Conservation (phyloP, 352 stramenopile species). For the Phytophthora idaei region DNA sequence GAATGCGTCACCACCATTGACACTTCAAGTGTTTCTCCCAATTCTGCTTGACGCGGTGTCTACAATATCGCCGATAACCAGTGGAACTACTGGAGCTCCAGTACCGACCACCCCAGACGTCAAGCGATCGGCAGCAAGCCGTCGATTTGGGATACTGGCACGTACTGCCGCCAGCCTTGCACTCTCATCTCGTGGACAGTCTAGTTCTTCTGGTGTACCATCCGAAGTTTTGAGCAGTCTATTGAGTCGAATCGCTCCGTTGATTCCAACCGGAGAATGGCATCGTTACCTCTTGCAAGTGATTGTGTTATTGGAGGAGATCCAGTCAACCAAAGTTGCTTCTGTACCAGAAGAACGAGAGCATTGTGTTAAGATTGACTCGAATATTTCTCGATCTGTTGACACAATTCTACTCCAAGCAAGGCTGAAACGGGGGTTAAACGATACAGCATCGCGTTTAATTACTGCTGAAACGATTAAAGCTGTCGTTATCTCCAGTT, state of each 20-base stretch:
- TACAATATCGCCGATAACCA: not conserved
- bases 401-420: conserved; percentile 31
- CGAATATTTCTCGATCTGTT: conserved; percentile 7
- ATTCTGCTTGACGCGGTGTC: conserved; percentile 32
- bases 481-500: not conserved
- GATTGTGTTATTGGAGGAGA: conserved; percentile 17
- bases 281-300: conserved; percentile 36
- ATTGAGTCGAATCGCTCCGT: conserved; percentile 20
- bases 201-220: conserved; percentile 4
- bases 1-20: conserved; percentile 25
- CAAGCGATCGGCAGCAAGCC: conserved; percentile 10
- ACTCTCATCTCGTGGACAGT: conserved; percentile 12
- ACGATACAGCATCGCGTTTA: not conserved
- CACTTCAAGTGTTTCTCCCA: conserved; percentile 40
- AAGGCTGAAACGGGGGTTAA: conserved; percentile 11
- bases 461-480: conserved; percentile 10
- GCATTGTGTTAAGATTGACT: not conserved
- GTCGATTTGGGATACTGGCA: conserved; percentile 11
- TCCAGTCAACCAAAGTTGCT: not conserved
- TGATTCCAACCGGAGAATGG: conserved; percentile 34
- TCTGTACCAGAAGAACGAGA: not conserved
- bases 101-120: conserved; percentile 7
- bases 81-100: not conserved
- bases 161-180: conserved; percentile 8
- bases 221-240: conserved; percentile 21